These are phyloP conservation scores for Fonsecaea pedrosoi DNA, from an alignment of 2,329 filamentous ascomycete genomes.

Conservation along the genomic window DNA sequence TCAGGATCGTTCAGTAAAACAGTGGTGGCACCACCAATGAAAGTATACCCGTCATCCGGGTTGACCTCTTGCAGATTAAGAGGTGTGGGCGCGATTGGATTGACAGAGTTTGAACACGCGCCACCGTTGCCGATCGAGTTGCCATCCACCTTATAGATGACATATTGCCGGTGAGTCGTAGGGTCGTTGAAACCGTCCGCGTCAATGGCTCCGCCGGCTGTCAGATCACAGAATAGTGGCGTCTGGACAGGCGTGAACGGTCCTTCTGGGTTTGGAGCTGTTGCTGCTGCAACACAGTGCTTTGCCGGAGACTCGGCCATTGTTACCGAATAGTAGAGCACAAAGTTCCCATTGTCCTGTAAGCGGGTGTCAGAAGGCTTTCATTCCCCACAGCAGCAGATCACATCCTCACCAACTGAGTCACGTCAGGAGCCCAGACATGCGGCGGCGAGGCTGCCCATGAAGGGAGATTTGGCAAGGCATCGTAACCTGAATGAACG, in stretches of 20 bases:
- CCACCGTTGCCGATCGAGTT: conserved; percentile 60
- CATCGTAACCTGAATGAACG: conserved; percentile 57
- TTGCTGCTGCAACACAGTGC: conserved; percentile 65
- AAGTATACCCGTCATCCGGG: conserved; percentile 57
- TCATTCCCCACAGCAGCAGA: conserved; percentile 45
- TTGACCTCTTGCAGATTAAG: conserved; percentile 50
- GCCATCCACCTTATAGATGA: conserved; percentile 72
- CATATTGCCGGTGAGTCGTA: conserved; percentile 60
- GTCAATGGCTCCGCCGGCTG: conserved; percentile 67
- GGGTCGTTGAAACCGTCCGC: conserved; percentile 64
- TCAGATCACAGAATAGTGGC: conserved; percentile 60
- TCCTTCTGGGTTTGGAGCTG: conserved; percentile 56
- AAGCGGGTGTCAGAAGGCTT: conserved; percentile 58
- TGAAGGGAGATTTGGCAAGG: conserved; percentile 56
- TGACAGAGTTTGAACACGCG: conserved; percentile 54
- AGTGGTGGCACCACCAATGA: conserved; percentile 59
- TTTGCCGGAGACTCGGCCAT: conserved; percentile 50
- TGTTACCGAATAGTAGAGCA: conserved; percentile 64
- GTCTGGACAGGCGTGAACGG: conserved; percentile 59
- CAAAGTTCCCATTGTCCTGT: conserved; percentile 47
- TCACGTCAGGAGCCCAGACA: conserved; percentile 69
- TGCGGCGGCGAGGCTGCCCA: conserved; percentile 55
- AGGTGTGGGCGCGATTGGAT: conserved; percentile 46
- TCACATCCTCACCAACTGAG: conserved; percentile 48
- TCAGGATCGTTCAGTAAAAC: conserved; percentile 68